Evolutionary conservation across 495 filamentous ascomycete genomes (phyloP).

Genomic region (Podospora sp.): DNA sequence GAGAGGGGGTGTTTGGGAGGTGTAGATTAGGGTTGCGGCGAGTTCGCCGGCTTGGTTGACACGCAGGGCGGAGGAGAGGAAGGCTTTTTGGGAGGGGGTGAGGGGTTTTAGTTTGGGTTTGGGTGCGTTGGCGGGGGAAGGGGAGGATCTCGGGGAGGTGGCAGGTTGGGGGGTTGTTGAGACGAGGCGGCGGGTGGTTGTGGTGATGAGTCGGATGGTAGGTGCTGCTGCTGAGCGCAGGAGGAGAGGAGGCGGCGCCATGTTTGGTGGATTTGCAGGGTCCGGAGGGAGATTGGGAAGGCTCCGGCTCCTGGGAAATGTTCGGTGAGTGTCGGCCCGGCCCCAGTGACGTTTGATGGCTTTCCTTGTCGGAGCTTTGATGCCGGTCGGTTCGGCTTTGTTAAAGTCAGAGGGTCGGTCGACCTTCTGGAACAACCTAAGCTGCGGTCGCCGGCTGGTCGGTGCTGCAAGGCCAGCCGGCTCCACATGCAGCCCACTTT

Average conservation of each 20-base stretch:
- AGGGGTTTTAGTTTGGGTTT: constrained; percentile 51
- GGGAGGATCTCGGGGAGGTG: constrained; percentile 2
- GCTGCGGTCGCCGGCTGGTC: background rate
- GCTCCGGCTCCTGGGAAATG: background rate
- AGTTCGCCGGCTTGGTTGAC: constrained; percentile 92
- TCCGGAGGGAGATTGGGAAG: background rate
- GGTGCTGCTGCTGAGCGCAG: constrained; percentile 1
- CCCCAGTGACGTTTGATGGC: background rate
- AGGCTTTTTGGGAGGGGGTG: constrained; percentile 68
- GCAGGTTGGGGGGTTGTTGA: constrained; percentile 7
- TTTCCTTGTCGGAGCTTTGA: background rate
- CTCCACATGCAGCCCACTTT: background rate
- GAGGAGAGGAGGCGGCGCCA: constrained; percentile 2
- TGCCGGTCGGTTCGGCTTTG: background rate
- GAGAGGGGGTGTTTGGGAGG: constrained; percentile 72
- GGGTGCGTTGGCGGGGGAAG: constrained; percentile 13
- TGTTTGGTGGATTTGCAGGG: background rate
- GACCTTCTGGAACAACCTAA: background rate
- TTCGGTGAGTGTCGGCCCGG: too few species aligned
- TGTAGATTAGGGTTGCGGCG: constrained; percentile 84
- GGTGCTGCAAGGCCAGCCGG: background rate
- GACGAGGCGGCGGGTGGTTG: constrained; percentile 1
- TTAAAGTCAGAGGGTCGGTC: constrained; percentile 1
- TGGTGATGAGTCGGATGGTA: background rate
- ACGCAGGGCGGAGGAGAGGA: constrained; percentile 79